Base-by-base conservation (phyloP, 192 early-diverging fungal species). In the Umbelopsis vinacea region DNA sequence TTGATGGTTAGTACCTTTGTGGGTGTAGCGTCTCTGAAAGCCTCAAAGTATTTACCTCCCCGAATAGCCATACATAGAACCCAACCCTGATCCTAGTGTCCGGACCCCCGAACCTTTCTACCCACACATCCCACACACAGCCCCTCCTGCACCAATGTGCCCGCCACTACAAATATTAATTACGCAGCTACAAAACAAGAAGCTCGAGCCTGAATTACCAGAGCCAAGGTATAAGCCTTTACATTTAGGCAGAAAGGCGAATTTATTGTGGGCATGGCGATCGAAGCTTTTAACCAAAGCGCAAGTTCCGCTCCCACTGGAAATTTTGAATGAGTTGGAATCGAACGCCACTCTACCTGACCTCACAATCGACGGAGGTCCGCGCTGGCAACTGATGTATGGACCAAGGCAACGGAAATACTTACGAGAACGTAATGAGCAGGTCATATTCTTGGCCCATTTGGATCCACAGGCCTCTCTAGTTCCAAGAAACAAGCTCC, bases 261-360 rank as follows among this genome's bases (percentile, higher is more conserved):
- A 81, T 22, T 43, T 77, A n/a, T 22, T 81, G 23, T 81, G 79
- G 79, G n/a, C n/a, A 12, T 70, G 72, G 52, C 75, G 79, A 15
- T 74, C 72, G n/a, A 68, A 60, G 22, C 66, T 81, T 0, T 19
- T 77, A 0, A 21, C 52, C 0, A 47, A 43, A 4, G 40, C 76
- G 12, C 52, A 54, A 14, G 11, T 71, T 6, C 75, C 79, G 19
- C 52, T 81, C 17, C 79, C 79, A 5, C 24, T 69, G 23, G 75
- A 77, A 35, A 76, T 77, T 6, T 19, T 76, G 2, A 37, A 37
- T 63, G 79, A 81, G 38, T 38, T 81, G 1, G 79, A 81, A 45
- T 24, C 3, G 4, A 81, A 77, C 10, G 69, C 71, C 0, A 22
- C 69, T 1, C 2, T 50, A 0, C 45, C 52, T 21, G 4, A 3